Percentiles rank a stretch among this genome's conserved stretches.
These are phyloP conservation scores for Cantharellus cinnabarinus DNA, from an alignment of 768 basidiomycete genomes.

Conservation along the genomic window DNA sequence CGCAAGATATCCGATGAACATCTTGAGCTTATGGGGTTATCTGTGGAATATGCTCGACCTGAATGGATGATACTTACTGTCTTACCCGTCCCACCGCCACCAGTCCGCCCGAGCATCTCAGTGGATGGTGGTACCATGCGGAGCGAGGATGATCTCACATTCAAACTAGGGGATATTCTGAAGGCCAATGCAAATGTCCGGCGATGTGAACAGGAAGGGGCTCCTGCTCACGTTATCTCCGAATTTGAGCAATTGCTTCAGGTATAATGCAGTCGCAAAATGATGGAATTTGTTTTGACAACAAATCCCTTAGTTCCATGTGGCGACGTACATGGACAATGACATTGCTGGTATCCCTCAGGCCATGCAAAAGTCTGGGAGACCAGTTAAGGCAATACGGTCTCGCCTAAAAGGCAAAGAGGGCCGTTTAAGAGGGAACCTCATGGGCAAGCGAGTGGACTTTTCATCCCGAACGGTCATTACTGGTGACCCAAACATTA, in stretches of 20 bases:
- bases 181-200: slow-evolving; percentile 86
- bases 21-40: slow-evolving; percentile 73
- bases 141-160: slow-evolving; percentile 95
- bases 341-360: slow-evolving; percentile 97
- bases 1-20: slow-evolving; percentile 89
- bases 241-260: slow-evolving; percentile 94
- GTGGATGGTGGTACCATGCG: slow-evolving; percentile 94
- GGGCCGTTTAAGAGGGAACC: slow-evolving; percentile 87
- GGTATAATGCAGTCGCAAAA: slow-evolving; percentile 25
- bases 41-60: slow-evolving; percentile 87
- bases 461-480: slow-evolving; percentile 99
- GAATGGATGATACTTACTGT: slow-evolving; percentile 99
- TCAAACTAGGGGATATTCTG: slow-evolving; percentile 92
- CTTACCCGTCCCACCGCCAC: slow-evolving; percentile 91
- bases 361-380: slow-evolving; percentile 88
- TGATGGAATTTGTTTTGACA: slow-evolving; percentile 1
- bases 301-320: slow-evolving; percentile 52
- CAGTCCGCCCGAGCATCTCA: slow-evolving; percentile 93
- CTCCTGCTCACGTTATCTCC: slow-evolving; percentile 84
- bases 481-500: slow-evolving; percentile 93
- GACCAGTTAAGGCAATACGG: slow-evolving; percentile 95
- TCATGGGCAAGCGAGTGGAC: slow-evolving; percentile 99
- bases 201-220: slow-evolving; percentile 87
- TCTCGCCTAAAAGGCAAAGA: slow-evolving; percentile 98
- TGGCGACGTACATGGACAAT: slow-evolving; percentile 99